A percentile compares a stretch with the other conserved stretches of the same genome.
Evolutionary conservation across 2,329 filamentous ascomycete genomes (phyloP).

Genomic region (Penicillium brevicompactum): DNA sequence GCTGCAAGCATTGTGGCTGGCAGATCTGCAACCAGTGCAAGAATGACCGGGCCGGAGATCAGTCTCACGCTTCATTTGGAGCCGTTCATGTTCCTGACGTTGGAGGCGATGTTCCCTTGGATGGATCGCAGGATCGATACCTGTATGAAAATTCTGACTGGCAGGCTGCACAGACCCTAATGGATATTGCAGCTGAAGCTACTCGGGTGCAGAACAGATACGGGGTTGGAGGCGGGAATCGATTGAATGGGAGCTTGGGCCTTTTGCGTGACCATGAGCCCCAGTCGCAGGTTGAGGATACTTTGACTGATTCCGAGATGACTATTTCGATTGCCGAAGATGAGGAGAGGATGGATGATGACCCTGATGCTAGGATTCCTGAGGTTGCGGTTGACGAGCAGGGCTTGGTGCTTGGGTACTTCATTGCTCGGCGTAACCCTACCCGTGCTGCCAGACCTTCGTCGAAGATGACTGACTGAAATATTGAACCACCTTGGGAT

Average conservation of each 20-base stretch:
- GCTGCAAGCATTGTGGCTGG: slow-evolving; percentile 17
- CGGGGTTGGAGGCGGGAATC: neutral
- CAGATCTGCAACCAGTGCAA: slow-evolving; percentile 14
- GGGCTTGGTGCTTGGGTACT: neutral
- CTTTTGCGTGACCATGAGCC: neutral
- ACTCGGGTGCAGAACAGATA: no score
- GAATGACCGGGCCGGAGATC: slow-evolving; percentile 7
- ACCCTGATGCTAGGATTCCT: neutral
- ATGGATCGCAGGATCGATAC: neutral
- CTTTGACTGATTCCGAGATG: neutral
- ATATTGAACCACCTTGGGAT: neutral
- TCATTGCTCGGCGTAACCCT: slow-evolving; percentile 14
- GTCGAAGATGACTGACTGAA: slow-evolving; percentile 6
- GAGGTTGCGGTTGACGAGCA: slow-evolving; percentile 3
- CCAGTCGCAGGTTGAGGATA: neutral
- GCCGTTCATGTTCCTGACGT: slow-evolving; percentile 5
- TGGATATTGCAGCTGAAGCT: neutral
- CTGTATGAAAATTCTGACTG: neutral
- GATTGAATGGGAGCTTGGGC: neutral
- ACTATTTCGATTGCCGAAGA: neutral
- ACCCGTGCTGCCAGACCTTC: slow-evolving; percentile 13
- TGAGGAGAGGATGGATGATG: neutral
- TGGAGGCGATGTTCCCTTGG: neutral
- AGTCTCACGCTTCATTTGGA: slow-evolving; percentile 7
- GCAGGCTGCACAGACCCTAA: neutral